Conservation (phyloP, 2,329 filamentous ascomycete species). For the Daldinia sp. region DNA sequence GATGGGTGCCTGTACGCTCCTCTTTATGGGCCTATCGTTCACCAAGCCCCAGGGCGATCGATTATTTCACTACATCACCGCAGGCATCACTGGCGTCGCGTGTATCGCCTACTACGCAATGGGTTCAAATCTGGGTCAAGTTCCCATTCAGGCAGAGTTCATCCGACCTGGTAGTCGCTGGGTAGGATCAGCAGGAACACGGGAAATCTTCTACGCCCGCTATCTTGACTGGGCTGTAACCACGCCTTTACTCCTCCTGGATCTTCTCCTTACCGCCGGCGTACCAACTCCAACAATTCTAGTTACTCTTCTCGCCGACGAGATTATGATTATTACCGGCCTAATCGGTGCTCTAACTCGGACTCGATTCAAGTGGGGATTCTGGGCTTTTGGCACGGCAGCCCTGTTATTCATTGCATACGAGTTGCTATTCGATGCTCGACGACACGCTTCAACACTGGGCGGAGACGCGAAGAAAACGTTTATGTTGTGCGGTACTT, state of each 20-base stretch:
- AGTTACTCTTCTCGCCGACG: slow-evolving; percentile 71
- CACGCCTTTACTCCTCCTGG: slow-evolving; percentile 72
- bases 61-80: slow-evolving; percentile 74
- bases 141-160: slow-evolving; percentile 73
- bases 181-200: slow-evolving; percentile 62
- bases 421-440: slow-evolving; percentile 66
- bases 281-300: slow-evolving; percentile 74
- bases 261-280: slow-evolving; percentile 72
- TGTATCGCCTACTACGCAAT: slow-evolving; percentile 75
- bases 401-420: slow-evolving; percentile 72
- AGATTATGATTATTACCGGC: slow-evolving; percentile 75
- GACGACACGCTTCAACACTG: slow-evolving; percentile 65
- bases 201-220: slow-evolving; percentile 75
- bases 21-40: slow-evolving; percentile 64
- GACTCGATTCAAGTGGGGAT: slow-evolving; percentile 76
- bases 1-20: slow-evolving; percentile 67
- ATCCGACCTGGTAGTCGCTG: slow-evolving; percentile 54
- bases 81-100: slow-evolving; percentile 68
- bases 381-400: slow-evolving; percentile 67
- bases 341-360: slow-evolving; percentile 73
- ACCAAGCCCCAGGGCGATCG: slow-evolving; percentile 67
- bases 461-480: slow-evolving; percentile 65
- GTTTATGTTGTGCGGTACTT: slow-evolving; percentile 67
- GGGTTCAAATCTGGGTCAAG: slow-evolving; percentile 74
- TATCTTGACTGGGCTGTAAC: slow-evolving; percentile 75